Conservation (phyloP, 495 filamentous ascomycete genomes). For the Hypomontagnella submonticulosa region DNA sequence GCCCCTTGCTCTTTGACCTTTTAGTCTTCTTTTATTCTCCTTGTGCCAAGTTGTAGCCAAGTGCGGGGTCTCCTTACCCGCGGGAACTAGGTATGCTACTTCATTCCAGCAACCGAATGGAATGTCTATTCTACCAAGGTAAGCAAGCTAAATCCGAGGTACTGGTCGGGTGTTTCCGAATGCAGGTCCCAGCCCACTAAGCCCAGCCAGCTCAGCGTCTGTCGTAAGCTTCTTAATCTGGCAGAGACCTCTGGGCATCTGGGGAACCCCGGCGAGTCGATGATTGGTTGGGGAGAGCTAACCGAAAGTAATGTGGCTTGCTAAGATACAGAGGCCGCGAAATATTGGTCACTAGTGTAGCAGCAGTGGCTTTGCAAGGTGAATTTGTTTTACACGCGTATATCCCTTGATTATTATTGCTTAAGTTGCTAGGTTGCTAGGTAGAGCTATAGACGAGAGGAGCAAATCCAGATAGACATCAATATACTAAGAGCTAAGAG, state of each 20-base stretch:
- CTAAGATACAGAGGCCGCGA: conserved; percentile 3
- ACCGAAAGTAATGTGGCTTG: conserved; percentile 2
- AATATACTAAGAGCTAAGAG: background rate
- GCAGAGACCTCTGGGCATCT: conserved; percentile 17
- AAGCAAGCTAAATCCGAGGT: conserved; percentile 28
- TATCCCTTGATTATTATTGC: conserved; percentile 5
- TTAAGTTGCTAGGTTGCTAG: no score
- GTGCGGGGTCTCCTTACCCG: conserved; percentile 36
- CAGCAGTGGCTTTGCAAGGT: conserved; percentile 16
- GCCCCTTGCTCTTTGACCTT: background rate
- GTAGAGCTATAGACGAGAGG: background rate
- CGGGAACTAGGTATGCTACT: conserved; percentile 19
- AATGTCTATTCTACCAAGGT: conserved; percentile 26
- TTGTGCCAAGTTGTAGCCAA: background rate
- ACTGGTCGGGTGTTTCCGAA: conserved; percentile 24
- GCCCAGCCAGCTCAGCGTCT: background rate
- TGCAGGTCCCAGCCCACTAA: conserved; percentile 35
- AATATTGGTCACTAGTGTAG: conserved; percentile 26
- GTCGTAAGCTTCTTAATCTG: conserved; percentile 32
- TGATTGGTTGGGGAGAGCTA: conserved; percentile 13
- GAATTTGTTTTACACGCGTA: conserved; percentile 15
- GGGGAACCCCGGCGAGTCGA: conserved; percentile 10
- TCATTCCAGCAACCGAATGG: conserved; percentile 21
- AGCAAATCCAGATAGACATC: background rate
- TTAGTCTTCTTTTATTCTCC: background rate